Evolutionary conservation across 2,329 filamentous ascomycete species (phyloP), one percentile per base, ranked within the genome.

Genomic region (Calonectria pteridis): DNA sequence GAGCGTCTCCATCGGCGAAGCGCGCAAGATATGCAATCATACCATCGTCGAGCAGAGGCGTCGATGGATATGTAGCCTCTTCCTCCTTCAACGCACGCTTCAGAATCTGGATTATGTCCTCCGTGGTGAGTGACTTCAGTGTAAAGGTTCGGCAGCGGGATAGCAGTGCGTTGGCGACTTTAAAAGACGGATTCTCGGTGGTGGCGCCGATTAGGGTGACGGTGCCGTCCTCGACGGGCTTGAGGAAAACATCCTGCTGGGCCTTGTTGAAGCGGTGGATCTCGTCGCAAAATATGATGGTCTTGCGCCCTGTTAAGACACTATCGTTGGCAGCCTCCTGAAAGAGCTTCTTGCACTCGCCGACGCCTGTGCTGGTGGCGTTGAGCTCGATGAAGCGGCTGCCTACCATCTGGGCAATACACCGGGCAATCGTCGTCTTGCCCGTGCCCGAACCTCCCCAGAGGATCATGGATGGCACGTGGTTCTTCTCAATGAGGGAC

Each of bases 241-340:
- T 95, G 2, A 99, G 88, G 79, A 98, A 98, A 1, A 98, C 94
- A 84, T 98, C 97, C 82, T 99, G 97, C 83, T 98, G 97, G 0
- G 93, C 90, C 85, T 98, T 98, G 78, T 91, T 94, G 87, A 98
- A 98, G 33, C 96, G 89, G 84, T 98, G 95, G 62, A 98, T 97
- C 87, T 98, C 97, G 85, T 99, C 97, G 86, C 96, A 98, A 84
- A 99, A 99, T 76, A 99, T 92, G 76, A 99, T 98, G 0, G 97
- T 98, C 85, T 94, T 96, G 74, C 95, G 90, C 1, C 96, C 96
- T 0, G 95, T 97, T 66, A 98, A 87, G 1, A 88, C 87, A 59
- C 95, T 86, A 83, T 98, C 97, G 80, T 92, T 94, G 73, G 91
- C 92, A 0, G 97, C 96, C 77, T 98, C 95, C 28, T 89, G 87